These are phyloP conservation scores for Gentiana dahurica DNA, from an alignment of 257 asterid species.

Conservation along the genomic window DNA sequence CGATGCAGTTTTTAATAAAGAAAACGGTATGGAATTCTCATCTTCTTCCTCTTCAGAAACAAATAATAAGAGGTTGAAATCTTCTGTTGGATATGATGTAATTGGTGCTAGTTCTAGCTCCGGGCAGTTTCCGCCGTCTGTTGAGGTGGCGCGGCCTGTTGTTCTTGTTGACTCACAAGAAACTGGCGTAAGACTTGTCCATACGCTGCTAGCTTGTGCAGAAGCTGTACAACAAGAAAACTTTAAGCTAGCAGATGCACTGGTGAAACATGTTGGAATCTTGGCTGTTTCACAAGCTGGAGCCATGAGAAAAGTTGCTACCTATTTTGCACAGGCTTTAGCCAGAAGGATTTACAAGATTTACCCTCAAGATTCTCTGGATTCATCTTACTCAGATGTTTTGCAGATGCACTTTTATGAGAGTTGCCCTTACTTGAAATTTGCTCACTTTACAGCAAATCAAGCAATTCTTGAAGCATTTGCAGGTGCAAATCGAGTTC, in stretches of 20 bases:
- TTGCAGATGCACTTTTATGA: slow-evolving; percentile 77
- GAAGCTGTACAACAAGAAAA: slow-evolving; percentile 52
- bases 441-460: slow-evolving; percentile 59
- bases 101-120: no score
- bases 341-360: slow-evolving; percentile 59
- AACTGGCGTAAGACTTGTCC: slow-evolving; percentile 63
- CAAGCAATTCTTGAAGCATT: slow-evolving; percentile 27
- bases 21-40: no score
- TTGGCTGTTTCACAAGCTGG: slow-evolving; percentile 67
- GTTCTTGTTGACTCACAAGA: slow-evolving; percentile 77
- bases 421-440: slow-evolving; percentile 59
- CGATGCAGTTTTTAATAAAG: slow-evolving; percentile 33
- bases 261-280: slow-evolving; percentile 52
- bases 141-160: slow-evolving; percentile 29
- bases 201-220: slow-evolving; percentile 24
- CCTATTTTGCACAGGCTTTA: slow-evolving; percentile 62
- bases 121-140: neutral
- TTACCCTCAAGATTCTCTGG: slow-evolving; percentile 41
- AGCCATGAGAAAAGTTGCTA: slow-evolving; percentile 79
- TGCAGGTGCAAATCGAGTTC: slow-evolving; percentile 20
- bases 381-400: slow-evolving; percentile 49
- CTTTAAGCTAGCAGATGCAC: slow-evolving; percentile 48
- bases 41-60: no score
- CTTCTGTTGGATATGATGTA: slow-evolving; percentile 23
- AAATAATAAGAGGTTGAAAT: slow-evolving; percentile 44